Conservation (phyloP, 352 stramenopile genomes). For the Pythium sukuiense region DNA sequence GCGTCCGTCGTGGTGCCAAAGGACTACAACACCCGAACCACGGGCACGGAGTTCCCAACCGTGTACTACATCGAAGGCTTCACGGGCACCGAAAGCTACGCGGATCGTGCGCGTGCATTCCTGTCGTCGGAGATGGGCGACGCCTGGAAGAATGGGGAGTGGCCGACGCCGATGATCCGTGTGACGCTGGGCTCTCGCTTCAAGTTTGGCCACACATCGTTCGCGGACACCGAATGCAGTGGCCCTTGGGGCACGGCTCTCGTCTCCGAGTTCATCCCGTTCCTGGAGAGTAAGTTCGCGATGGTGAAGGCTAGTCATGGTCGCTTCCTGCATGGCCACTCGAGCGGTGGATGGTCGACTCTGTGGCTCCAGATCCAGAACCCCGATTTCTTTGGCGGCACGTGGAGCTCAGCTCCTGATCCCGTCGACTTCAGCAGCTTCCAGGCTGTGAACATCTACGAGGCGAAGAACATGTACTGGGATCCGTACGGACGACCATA, state of each 20-base stretch:
- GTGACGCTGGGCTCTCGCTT: slow-evolving; percentile 75
- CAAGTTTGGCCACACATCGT: slow-evolving; percentile 79
- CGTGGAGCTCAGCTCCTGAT: slow-evolving; percentile 73
- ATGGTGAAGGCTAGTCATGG: slow-evolving; percentile 32
- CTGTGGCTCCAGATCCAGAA: slow-evolving; percentile 78
- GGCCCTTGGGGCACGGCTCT: slow-evolving; percentile 69
- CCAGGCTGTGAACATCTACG: slow-evolving; percentile 72
- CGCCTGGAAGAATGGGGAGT: slow-evolving; percentile 54
- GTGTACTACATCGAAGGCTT: slow-evolving; percentile 85
- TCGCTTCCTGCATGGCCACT: slow-evolving; percentile 74
- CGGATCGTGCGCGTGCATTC: slow-evolving; percentile 58
- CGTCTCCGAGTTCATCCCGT: slow-evolving; percentile 70
- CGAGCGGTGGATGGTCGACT: slow-evolving; percentile 66
- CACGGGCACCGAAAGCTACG: slow-evolving; percentile 64
- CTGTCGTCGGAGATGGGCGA: slow-evolving; percentile 62
- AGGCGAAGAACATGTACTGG: slow-evolving; percentile 74
- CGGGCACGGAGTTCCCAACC: slow-evolving; percentile 39
- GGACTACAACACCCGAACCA: slow-evolving; percentile 36
- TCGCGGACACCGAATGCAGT: slow-evolving; percentile 61
- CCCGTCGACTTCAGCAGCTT: slow-evolving; percentile 72
- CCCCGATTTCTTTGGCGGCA: slow-evolving; percentile 68
- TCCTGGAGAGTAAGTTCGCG: slow-evolving; percentile 53
- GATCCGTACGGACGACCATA: slow-evolving; percentile 54
- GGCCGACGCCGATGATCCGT: slow-evolving; percentile 61
- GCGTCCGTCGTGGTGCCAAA: slow-evolving; percentile 64